A percentile compares a stretch with the other conserved stretches of the same genome.
phyloP scores from a whole-genome alignment of 352 stramenopile species.

The Phytophthora agathidicida region DNA sequence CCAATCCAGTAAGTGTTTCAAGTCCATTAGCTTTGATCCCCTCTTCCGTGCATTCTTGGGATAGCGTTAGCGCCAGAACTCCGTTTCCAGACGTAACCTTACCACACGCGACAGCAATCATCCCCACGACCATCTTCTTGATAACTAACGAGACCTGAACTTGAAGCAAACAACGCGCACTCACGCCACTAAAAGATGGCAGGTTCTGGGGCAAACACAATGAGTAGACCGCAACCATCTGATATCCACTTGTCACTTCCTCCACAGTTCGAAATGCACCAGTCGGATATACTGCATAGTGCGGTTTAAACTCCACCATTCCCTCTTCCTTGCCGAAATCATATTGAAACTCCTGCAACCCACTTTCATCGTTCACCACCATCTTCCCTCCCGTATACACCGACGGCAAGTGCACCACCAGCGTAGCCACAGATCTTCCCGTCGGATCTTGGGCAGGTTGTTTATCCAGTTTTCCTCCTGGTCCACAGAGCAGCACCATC shows the following conservation, averaged over 20 bases:
- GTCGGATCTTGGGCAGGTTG: neutral
- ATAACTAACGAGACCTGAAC: too few relatives aligned
- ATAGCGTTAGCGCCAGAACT: neutral
- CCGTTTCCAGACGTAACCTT: too few relatives aligned
- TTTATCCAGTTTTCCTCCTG: neutral
- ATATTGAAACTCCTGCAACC: slow-evolving; percentile 8
- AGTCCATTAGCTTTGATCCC: neutral
- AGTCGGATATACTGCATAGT: slow-evolving; percentile 14
- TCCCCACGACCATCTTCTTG: neutral
- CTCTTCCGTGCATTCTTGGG: neutral
- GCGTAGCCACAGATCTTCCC: slow-evolving; percentile 1
- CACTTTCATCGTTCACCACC: slow-evolving; percentile 12
- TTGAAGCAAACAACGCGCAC: too few relatives aligned
- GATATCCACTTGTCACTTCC: slow-evolving; percentile 14
- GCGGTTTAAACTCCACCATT: slow-evolving; percentile 7
- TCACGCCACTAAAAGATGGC: slow-evolving; percentile 2
- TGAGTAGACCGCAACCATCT: slow-evolving; percentile 15
- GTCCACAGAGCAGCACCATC: neutral
- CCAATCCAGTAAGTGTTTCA: neutral
- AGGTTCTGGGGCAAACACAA: slow-evolving; percentile 14
- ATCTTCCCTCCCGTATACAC: slow-evolving; percentile 4
- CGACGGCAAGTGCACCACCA: slow-evolving; percentile 21
- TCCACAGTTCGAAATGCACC: slow-evolving; percentile 4
- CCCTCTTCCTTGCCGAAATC: slow-evolving; percentile 2
- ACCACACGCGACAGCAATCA: too few relatives aligned